Evolutionary conservation across 2,329 filamentous ascomycete genomes (phyloP), one percentile per base, ranked within the genome.

Genomic region (Arthrobotrys pseudoclavata): DNA sequence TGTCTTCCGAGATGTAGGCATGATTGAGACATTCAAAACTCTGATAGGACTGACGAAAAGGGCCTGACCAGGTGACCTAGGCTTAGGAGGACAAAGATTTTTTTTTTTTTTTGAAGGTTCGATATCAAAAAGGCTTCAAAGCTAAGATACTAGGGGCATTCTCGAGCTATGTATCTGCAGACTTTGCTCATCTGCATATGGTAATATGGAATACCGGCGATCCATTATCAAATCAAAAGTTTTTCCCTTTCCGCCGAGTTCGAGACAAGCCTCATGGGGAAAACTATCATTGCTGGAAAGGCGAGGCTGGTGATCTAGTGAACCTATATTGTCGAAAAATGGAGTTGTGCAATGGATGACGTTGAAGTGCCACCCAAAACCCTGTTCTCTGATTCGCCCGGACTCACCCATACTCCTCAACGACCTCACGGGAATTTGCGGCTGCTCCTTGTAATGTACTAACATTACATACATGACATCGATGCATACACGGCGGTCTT

Each of bases 221-320:
- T 63, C 68, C 57, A 42, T 45, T 45, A 53, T n/a, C 24, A 60
- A 60, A 60, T 60, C 34, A 60, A 60, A 60, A 60, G 55, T 60
- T 60, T 60, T 60, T 60, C 55, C 55, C 55, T 26, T 57, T 60
- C 55, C 55, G 55, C 55, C 55, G 55, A 60, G 55, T 60, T 60
- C 55, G 55, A 47, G 26, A 63, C 47, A 48, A 52, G 40, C 69
- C 48, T 34, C 40, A 72, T 57, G 69, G 69, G 40, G 50, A 60
- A 60, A 72, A 57, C 69, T 72, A 50, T 60, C 69, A 48, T 66
- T 66, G 60, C n/a, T 57, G 69, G 69, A 64, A 72, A 55, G 60
- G 60, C 48, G 60, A 72, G 60, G 69, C 69, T 53, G 69, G 60
- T 40, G 60, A 72, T 66, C 48, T 18, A 24, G 60, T 50, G 20